A percentile compares a stretch with the other conserved stretches of the same genome.
Conservation (phyloP, 345 rosid species). For the Orychophragmus violaceus region DNA sequence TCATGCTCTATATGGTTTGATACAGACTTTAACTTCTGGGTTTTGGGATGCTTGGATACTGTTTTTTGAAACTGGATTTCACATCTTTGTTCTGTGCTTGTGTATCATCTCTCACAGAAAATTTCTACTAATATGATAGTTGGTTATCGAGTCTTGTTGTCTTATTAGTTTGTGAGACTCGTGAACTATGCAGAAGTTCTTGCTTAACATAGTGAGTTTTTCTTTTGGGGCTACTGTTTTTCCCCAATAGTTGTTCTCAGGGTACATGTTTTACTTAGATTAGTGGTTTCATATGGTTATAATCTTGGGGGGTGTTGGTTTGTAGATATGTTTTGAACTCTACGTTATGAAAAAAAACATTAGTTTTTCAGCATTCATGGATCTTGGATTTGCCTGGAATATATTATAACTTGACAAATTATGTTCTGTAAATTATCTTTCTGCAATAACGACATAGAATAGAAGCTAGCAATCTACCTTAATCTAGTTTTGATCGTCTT, state of each 20-base stretch:
- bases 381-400: neutral
- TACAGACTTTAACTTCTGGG: neutral
- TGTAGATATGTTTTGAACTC: neutral
- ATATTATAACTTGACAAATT: neutral
- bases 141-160: too few relatives aligned
- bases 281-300: neutral
- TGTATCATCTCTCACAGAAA: neutral
- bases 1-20: neutral
- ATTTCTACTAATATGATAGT: neutral
- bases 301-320: neutral
- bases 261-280: neutral
- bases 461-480: neutral
- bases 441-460: neutral
- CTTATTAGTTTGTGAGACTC: too few relatives aligned
- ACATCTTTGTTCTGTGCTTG: neutral
- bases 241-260: neutral
- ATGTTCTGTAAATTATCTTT: neutral
- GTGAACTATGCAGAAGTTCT: too few relatives aligned
- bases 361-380: neutral
- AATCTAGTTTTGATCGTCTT: neutral
- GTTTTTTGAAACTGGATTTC: neutral
- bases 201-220: neutral
- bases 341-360: neutral
- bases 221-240: neutral
- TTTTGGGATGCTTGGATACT: neutral